phyloP scores from a whole-genome alignment of 2,329 filamentous ascomycete genomes.

The Madurella mycetomatis region DNA sequence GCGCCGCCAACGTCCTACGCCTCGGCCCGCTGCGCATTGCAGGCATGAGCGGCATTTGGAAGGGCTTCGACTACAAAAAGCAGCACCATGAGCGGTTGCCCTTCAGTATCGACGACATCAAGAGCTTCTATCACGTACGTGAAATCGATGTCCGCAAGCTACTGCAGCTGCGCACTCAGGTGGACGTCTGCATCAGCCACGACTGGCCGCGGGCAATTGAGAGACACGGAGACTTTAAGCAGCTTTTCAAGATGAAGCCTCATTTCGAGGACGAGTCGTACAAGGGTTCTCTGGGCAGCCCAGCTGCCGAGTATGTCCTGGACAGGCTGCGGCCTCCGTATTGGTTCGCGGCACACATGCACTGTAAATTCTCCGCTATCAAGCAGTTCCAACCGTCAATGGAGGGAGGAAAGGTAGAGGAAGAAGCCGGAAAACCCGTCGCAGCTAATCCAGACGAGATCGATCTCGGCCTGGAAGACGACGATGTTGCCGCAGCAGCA shows the following conservation, averaged over 20 bases:
- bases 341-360: conserved; percentile 94
- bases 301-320: conserved; percentile 74
- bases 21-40: conserved; percentile 83
- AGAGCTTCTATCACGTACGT: conserved; percentile 82
- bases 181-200: conserved; percentile 89
- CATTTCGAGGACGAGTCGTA: conserved; percentile 72
- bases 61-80: conserved; percentile 80
- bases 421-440: conserved; percentile 16
- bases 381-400: conserved; percentile 45
- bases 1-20: conserved; percentile 82
- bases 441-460: conserved; percentile 22
- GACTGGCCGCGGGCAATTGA: conserved; percentile 91
- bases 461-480: conserved; percentile 22
- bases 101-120: conserved; percentile 71
- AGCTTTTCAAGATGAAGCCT: conserved; percentile 68
- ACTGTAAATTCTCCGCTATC: conserved; percentile 77
- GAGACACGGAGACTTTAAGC: conserved; percentile 63
- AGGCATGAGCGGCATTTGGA: conserved; percentile 92
- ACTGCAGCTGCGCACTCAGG: conserved; percentile 75
- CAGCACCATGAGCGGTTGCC: conserved; percentile 81
- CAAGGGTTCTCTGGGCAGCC: conserved; percentile 71
- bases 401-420: conserved; percentile 41
- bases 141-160: conserved; percentile 90
- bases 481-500: background rate
- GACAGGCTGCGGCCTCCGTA: conserved; percentile 74